Conservation (phyloP, 129 eudicot genomes). For the Helichrysum umbraculigerum region DNA sequence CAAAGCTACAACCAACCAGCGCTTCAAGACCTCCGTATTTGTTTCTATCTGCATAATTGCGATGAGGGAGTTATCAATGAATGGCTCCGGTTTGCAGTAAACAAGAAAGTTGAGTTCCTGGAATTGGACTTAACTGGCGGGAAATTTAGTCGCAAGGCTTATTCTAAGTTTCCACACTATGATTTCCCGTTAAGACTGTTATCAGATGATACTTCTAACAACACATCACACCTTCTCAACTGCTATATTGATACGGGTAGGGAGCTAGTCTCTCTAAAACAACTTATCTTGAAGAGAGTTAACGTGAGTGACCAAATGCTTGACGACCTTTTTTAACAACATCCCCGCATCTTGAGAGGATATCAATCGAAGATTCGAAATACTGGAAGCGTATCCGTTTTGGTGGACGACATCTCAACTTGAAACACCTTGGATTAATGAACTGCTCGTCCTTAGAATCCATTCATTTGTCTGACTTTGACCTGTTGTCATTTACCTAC, state of each 20-base stretch:
- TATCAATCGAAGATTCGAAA: not conserved
- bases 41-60: not conserved
- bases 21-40: not conserved
- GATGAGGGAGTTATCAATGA: not conserved
- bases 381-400: not conserved
- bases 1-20: conserved; percentile 14
- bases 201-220: not conserved
- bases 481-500: conserved; percentile 40
- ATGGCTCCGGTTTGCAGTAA: not conserved
- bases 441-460: conserved; percentile 18
- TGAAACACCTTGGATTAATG: not conserved
- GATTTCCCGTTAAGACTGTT: not conserved
- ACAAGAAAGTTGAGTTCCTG: not conserved
- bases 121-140: not conserved
- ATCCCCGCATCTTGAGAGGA: not conserved
- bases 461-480: conserved; percentile 25
- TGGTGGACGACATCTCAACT: not conserved
- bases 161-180: too few relatives aligned
- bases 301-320: conserved; percentile 13
- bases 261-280: conserved; percentile 4
- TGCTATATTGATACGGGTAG: not conserved
- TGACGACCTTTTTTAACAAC: not conserved
- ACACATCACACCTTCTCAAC: not conserved
- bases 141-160: not conserved
- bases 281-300: conserved; percentile 37